Conservation (phyloP, 2,329 filamentous ascomycete species). For the Trichophyton simii region DNA sequence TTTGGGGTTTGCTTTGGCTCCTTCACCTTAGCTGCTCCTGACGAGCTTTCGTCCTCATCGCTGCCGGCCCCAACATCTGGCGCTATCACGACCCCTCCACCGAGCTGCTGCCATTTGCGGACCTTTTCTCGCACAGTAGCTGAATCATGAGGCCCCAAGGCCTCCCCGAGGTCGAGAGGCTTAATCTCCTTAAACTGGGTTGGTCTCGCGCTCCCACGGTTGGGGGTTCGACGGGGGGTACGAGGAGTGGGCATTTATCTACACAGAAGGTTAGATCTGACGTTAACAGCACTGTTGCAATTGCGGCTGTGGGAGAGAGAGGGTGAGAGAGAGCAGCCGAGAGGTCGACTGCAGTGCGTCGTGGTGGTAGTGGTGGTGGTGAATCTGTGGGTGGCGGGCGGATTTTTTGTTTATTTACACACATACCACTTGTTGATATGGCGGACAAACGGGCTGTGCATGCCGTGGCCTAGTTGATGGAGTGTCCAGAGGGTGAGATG, state of each 20-base stretch:
- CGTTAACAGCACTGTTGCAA: no score
- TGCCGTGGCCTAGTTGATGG: background rate
- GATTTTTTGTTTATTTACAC: background rate
- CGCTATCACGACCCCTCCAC: conserved; percentile 51
- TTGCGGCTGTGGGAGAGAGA: no score
- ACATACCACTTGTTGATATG: background rate
- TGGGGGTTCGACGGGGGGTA: conserved; percentile 28
- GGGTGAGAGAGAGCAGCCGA: no score
- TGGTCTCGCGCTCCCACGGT: conserved; percentile 43
- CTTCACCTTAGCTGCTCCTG: conserved; percentile 14
- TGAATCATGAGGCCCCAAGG: conserved; percentile 48
- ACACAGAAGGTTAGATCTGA: background rate
- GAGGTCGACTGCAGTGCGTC: no score
- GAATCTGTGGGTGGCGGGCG: no score
- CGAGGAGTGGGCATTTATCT: conserved; percentile 29
- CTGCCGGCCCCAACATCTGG: conserved; percentile 51
- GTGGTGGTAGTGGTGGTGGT: no score
- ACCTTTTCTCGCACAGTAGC: conserved; percentile 65
- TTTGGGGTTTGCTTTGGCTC: conserved; percentile 20
- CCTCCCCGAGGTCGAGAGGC: conserved; percentile 37
- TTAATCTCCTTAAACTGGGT: conserved; percentile 47
- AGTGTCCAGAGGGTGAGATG: background rate
- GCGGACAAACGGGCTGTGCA: background rate
- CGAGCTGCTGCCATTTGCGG: conserved; percentile 70
- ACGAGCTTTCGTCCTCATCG: conserved; percentile 26